These are phyloP conservation scores for Trametes hirsuta DNA, from an alignment of 1,284 basidiomycete genomes.

Conservation along the genomic window DNA sequence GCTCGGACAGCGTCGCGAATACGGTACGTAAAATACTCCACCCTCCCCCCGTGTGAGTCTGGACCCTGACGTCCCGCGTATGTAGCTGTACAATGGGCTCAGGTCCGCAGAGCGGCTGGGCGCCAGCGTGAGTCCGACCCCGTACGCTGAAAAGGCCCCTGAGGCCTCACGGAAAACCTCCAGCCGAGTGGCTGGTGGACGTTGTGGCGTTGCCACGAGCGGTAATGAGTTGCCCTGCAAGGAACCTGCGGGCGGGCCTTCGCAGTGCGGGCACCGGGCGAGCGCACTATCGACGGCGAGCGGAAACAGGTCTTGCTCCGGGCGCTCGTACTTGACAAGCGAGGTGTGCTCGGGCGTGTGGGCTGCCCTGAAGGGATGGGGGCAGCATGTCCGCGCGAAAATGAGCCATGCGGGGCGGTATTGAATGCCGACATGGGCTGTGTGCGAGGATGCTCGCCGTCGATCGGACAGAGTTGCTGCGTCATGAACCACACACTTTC, in stretches of 20 bases:
- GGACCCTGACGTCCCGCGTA: background rate
- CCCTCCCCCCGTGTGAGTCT: conserved; percentile 5
- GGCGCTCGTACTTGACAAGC: conserved; percentile 16
- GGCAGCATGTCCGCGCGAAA: conserved; percentile 25
- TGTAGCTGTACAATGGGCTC: conserved; percentile 14
- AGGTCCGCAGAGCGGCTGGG: conserved; percentile 11
- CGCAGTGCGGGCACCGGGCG: conserved; percentile 5
- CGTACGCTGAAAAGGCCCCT: conserved; percentile 12
- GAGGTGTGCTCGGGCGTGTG: conserved; percentile 21
- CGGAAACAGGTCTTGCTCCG: conserved; percentile 13
- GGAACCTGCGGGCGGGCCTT: background rate
- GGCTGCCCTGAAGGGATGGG: conserved; percentile 23
- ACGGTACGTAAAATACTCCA: conserved; percentile 14
- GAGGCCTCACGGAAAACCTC: conserved; percentile 10
- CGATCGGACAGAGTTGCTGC: no score
- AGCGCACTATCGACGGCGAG: conserved; percentile 16
- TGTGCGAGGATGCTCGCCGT: no score
- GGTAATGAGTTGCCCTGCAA: conserved; percentile 10
- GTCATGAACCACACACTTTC: no score
- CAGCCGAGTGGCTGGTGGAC: conserved; percentile 4
- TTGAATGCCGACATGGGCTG: background rate
- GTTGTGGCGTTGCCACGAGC: conserved; percentile 6
- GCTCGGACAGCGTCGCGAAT: conserved; percentile 15
- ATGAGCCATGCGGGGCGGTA: conserved; percentile 15
- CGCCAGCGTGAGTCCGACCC: conserved; percentile 4